A percentile compares a stretch with the other conserved stretches of the same genome.
phyloP scores from a whole-genome alignment of 2,329 filamentous ascomycete species.

The Diaporthe humulicola region DNA sequence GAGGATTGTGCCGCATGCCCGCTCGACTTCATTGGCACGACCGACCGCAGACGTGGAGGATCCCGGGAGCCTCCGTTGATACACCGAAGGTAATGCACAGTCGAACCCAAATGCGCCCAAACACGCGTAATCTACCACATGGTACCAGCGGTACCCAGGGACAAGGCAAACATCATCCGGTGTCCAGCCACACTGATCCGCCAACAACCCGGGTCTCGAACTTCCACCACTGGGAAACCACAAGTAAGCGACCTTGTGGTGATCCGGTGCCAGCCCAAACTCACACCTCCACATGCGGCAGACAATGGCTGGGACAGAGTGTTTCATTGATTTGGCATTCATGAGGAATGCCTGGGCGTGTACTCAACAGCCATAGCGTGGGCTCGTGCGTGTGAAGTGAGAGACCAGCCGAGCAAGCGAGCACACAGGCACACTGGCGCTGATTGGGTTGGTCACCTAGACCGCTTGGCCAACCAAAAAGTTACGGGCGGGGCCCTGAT shows the following conservation, averaged over 20 bases:
- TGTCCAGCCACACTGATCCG: slow-evolving; percentile 30
- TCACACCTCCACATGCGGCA: not conserved
- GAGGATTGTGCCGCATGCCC: slow-evolving; percentile 20
- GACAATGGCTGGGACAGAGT: slow-evolving; percentile 15
- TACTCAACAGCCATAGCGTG: not conserved
- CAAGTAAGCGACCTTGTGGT: not conserved
- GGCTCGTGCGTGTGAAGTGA: slow-evolving; percentile 12
- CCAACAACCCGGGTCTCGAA: slow-evolving; percentile 16
- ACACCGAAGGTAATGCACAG: not conserved
- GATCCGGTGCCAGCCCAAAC: slow-evolving; percentile 7
- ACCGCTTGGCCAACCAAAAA: slow-evolving; percentile 20
- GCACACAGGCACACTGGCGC: slow-evolving; percentile 25
- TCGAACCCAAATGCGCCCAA: not conserved
- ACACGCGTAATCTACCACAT: slow-evolving; percentile 21
- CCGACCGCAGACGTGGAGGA: not conserved
- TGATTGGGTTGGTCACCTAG: not conserved
- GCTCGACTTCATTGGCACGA: not conserved
- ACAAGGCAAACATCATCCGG: slow-evolving; percentile 14
- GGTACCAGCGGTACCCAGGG: not conserved
- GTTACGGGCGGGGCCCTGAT: slow-evolving; percentile 1
- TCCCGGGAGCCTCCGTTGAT: slow-evolving; percentile 19
- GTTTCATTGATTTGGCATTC: slow-evolving; percentile 30
- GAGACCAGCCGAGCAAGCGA: slow-evolving; percentile 2
- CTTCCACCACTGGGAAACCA: slow-evolving; percentile 28
- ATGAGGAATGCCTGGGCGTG: slow-evolving; percentile 10